A percentile compares a stretch with the other conserved stretches of the same genome.
These are phyloP conservation scores for Populus hybrid DNA, from an alignment of 441 rosid species.

Conservation along the genomic window DNA sequence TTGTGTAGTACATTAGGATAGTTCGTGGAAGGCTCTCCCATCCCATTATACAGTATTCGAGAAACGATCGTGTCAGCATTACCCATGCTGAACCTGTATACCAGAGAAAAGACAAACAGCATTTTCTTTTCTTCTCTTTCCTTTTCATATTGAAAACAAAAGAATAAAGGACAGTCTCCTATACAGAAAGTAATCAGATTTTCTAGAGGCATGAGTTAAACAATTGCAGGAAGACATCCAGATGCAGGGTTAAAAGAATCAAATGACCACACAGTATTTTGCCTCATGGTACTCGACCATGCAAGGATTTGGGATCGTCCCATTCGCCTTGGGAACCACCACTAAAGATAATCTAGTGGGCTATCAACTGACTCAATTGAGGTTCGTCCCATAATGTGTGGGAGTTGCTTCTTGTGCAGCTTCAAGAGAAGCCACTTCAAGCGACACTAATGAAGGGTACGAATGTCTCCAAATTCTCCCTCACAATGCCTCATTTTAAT, in stretches of 20 bases:
- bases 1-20: slow-evolving; percentile 80
- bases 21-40: slow-evolving; percentile 91
- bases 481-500: too few species aligned
- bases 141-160: background rate
- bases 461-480: too few species aligned
- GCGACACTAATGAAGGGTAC: too few species aligned
- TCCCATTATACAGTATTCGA: slow-evolving; percentile 82
- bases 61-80: slow-evolving; percentile 61
- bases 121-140: background rate
- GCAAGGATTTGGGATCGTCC: background rate
- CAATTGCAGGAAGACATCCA: background rate
- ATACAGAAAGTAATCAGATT: background rate
- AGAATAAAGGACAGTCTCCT: background rate
- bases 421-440: background rate
- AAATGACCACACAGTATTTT: background rate
- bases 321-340: background rate
- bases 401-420: background rate
- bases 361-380: background rate
- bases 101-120: slow-evolving; percentile 9
- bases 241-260: background rate
- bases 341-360: background rate
- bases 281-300: background rate
- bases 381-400: background rate
- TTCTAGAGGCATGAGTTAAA: background rate
- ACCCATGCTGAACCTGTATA: slow-evolving; percentile 89